These are phyloP conservation scores for Canavalia gladiata DNA, from an alignment of 306 rosid species.

Conservation along the genomic window DNA sequence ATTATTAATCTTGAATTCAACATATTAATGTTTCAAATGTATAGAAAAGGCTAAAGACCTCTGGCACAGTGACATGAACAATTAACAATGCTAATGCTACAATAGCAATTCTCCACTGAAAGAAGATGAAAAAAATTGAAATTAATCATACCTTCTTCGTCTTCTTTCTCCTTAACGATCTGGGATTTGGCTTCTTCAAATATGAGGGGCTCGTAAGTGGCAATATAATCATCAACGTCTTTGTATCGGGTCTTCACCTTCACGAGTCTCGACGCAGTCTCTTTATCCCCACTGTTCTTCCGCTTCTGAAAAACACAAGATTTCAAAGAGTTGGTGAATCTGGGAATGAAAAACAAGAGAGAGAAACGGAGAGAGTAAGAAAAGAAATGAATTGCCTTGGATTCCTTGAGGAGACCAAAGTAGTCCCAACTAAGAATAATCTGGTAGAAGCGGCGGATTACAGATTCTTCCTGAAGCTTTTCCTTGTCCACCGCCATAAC, in stretches of 20 bases:
- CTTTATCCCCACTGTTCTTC: constrained; percentile 44
- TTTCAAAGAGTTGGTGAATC: background rate
- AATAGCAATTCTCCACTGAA: background rate
- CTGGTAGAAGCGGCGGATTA: constrained; percentile 71
- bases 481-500: constrained; percentile 80
- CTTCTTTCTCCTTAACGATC: constrained; percentile 64
- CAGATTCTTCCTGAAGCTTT: constrained; percentile 69
- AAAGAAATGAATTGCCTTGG: constrained; percentile 48
- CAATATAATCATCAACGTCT: constrained; percentile 80
- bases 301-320: constrained; percentile 46
- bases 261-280: constrained; percentile 51
- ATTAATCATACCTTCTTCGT: constrained; percentile 60
- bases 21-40: no score
- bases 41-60: background rate
- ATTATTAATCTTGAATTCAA: no score
- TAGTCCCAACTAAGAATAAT: constrained; percentile 85
- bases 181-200: constrained; percentile 91
- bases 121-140: background rate
- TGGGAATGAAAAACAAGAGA: background rate
- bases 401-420: constrained; percentile 59
- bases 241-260: constrained; percentile 65
- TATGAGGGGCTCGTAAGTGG: constrained; percentile 88
- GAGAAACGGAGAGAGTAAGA: background rate
- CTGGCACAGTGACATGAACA: background rate
- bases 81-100: background rate